phyloP scores from a whole-genome alignment of 2,329 filamentous ascomycete species.

The Pyricularia grisea region DNA sequence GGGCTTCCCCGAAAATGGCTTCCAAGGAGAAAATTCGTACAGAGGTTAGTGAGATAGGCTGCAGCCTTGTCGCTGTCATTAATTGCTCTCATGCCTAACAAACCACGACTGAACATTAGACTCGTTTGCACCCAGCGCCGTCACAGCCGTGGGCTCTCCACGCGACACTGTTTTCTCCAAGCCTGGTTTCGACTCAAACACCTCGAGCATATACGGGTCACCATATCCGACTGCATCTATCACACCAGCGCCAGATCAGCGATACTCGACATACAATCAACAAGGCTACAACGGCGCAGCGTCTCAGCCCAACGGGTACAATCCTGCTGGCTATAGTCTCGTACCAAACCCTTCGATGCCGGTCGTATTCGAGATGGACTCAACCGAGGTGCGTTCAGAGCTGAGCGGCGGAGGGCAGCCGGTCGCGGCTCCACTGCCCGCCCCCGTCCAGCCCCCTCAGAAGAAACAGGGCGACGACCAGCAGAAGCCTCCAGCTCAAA shows the following conservation, averaged over 20 bases:
- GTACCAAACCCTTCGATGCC: not conserved
- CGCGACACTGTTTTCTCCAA: not conserved
- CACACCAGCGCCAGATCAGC: not conserved
- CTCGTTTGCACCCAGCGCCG: not conserved
- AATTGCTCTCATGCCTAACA: not conserved
- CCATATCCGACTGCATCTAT: not conserved
- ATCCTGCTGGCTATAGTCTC: not conserved
- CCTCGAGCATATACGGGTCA: not conserved
- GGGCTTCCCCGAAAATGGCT: not conserved
- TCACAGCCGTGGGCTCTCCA: not conserved
- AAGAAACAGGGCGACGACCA: not conserved
- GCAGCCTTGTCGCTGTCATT: not conserved
- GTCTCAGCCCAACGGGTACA: not conserved
- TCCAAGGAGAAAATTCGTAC: not conserved
- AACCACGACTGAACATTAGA: not conserved
- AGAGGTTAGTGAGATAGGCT: not conserved
- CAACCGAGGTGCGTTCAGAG: not conserved
- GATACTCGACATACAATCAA: not conserved
- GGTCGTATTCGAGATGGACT: constrained; percentile 5
- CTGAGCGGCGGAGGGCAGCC: not conserved
- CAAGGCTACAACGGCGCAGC: not conserved
- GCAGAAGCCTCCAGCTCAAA: too few species aligned
- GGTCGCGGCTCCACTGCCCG: not conserved
- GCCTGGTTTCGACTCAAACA: not conserved
- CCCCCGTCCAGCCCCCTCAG: not conserved